Evolutionary conservation across 2,329 filamentous ascomycete species (phyloP).

Genomic region (Colletotrichum sublineola): DNA sequence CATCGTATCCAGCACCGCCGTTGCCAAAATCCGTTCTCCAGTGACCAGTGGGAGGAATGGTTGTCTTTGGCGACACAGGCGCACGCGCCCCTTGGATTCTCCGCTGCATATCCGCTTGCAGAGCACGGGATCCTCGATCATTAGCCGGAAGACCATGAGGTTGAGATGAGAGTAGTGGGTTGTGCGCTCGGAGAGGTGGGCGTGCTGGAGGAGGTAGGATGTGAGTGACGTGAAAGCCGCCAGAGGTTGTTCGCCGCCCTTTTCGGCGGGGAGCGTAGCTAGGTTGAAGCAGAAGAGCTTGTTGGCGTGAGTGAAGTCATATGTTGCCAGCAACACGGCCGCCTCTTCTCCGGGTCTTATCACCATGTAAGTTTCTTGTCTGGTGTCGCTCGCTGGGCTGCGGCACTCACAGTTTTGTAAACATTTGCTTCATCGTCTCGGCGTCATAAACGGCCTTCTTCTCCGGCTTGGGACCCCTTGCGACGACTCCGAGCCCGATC

Average conservation of each 20-base stretch:
- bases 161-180: slow-evolving; percentile 88
- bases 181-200: slow-evolving; percentile 83
- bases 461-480: slow-evolving; percentile 75
- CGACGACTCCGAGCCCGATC: slow-evolving; percentile 84
- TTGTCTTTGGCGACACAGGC: slow-evolving; percentile 89
- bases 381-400: not conserved
- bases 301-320: slow-evolving; percentile 95
- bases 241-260: slow-evolving; percentile 79
- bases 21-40: slow-evolving; percentile 79
- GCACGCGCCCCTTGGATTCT: slow-evolving; percentile 79
- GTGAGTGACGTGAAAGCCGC: slow-evolving; percentile 87
- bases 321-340: slow-evolving; percentile 84
- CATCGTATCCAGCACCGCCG: slow-evolving; percentile 86
- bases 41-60: slow-evolving; percentile 84
- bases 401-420: slow-evolving; percentile 77
- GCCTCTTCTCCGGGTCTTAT: slow-evolving; percentile 82
- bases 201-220: slow-evolving; percentile 94
- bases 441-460: slow-evolving; percentile 74
- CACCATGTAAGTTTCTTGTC: slow-evolving; percentile 45
- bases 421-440: slow-evolving; percentile 86
- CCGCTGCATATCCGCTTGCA: slow-evolving; percentile 88
- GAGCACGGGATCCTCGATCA: slow-evolving; percentile 86
- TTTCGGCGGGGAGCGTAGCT: slow-evolving; percentile 73
- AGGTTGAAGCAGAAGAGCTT: slow-evolving; percentile 94
- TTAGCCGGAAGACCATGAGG: slow-evolving; percentile 85